These are phyloP conservation scores for Phaeosphaeriaceae sp. DNA, from an alignment of 2,329 filamentous ascomycete genomes.

Conservation along the genomic window DNA sequence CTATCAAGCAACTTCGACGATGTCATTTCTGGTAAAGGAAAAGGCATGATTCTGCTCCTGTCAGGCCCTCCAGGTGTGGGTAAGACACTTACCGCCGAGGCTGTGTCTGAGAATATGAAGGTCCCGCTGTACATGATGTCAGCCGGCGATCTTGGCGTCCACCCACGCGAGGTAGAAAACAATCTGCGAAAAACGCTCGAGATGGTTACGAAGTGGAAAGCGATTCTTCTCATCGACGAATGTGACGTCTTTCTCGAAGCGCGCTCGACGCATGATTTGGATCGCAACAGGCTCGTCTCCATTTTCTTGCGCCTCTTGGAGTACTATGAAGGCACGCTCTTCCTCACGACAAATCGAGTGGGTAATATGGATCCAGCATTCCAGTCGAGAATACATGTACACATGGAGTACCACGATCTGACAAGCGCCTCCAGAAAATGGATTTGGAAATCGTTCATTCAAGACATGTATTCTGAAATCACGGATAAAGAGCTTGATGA, in stretches of 20 bases:
- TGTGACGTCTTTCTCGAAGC: constrained; percentile 66
- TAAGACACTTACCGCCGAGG: constrained; percentile 85
- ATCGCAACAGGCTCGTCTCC: constrained; percentile 47
- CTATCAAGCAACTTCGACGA: constrained; percentile 76
- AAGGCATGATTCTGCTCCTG: constrained; percentile 79
- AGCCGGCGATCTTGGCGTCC: constrained; percentile 65
- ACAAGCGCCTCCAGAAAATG: constrained; percentile 19
- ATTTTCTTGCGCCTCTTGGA: constrained; percentile 40
- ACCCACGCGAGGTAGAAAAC: constrained; percentile 52
- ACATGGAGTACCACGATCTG: constrained; percentile 32
- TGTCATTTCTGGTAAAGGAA: constrained; percentile 73
- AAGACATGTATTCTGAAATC: constrained; percentile 10
- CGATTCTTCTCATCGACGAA: constrained; percentile 63
- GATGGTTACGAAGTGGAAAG: constrained; percentile 59
- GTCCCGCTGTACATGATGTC: constrained; percentile 83
- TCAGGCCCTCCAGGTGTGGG: constrained; percentile 86
- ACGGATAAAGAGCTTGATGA: constrained; percentile 41
- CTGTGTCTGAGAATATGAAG: constrained; percentile 82
- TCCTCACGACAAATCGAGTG: constrained; percentile 43
- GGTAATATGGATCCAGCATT: constrained; percentile 38
- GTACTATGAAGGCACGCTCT: constrained; percentile 40
- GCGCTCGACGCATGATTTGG: constrained; percentile 44
- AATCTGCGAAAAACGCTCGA: constrained; percentile 56
- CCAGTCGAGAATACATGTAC: constrained; percentile 36
- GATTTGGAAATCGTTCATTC: constrained; percentile 38